Evolutionary conservation across 2,329 filamentous ascomycete species (phyloP).

Genomic region (Curvularia hawaiiensis): DNA sequence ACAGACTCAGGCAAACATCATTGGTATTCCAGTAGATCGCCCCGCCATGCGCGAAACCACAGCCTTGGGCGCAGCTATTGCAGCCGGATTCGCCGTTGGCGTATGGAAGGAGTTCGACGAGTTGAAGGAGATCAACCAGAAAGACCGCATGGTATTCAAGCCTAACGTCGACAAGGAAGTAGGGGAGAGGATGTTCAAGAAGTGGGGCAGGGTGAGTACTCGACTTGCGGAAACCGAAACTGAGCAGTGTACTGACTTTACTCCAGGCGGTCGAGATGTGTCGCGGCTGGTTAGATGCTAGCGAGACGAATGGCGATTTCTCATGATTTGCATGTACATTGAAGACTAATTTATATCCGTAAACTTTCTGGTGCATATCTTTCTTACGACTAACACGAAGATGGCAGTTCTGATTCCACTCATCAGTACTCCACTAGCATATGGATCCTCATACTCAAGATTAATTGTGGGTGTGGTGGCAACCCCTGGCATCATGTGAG

Average conservation of each 20-base stretch:
- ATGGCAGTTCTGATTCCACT: constrained; percentile 1
- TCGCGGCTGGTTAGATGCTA: constrained; percentile 68
- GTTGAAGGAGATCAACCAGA: constrained; percentile 72
- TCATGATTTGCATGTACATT: constrained; percentile 32
- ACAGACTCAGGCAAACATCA: constrained; percentile 81
- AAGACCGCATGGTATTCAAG: constrained; percentile 71
- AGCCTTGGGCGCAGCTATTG: constrained; percentile 84
- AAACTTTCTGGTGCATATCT: constrained; percentile 25
- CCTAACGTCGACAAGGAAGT: constrained; percentile 66
- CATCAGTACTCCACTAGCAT: background rate
- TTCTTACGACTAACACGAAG: background rate
- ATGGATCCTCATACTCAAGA: background rate
- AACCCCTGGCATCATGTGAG: background rate
- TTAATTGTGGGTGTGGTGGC: background rate
- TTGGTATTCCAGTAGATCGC: constrained; percentile 80
- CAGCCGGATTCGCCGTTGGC: constrained; percentile 81
- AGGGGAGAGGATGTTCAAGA: constrained; percentile 67
- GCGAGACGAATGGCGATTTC: constrained; percentile 45
- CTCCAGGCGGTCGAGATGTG: constrained; percentile 73
- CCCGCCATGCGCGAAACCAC: constrained; percentile 92
- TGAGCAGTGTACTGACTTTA: constrained; percentile 12
- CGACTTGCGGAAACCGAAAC: background rate
- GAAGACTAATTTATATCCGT: constrained; percentile 30
- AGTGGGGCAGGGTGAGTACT: constrained; percentile 65
- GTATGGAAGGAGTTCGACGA: constrained; percentile 80